Evolutionary conservation across 345 rosid genomes (phyloP).

Genomic region (Populus tremula): DNA sequence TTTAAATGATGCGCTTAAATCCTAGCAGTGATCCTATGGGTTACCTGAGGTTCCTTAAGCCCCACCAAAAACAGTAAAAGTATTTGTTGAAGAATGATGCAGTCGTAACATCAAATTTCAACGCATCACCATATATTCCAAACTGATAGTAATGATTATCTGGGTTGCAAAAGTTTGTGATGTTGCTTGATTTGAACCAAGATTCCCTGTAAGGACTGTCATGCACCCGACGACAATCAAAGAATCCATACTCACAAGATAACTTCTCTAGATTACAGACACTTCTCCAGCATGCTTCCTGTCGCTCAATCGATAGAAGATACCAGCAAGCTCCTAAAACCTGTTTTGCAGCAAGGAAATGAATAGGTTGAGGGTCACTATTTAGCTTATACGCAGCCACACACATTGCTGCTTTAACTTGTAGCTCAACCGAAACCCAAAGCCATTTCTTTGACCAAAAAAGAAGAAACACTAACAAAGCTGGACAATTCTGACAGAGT

Average conservation of each 20-base stretch:
- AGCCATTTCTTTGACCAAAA: too few relatives aligned
- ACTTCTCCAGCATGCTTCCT: conserved; percentile 83
- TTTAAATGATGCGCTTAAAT: not conserved
- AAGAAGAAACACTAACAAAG: not conserved
- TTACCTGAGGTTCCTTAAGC: conserved; percentile 55
- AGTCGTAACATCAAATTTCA: conserved; percentile 48
- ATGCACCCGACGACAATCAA: conserved; percentile 53
- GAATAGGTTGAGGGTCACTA: not conserved
- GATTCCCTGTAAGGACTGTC: conserved; percentile 33
- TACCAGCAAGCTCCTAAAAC: conserved; percentile 99
- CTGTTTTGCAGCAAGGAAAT: conserved; percentile 25
- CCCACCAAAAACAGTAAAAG: conserved; percentile 98
- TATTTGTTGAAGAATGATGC: conserved; percentile 72
- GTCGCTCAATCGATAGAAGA: conserved; percentile 72
- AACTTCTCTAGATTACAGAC: conserved; percentile 51
- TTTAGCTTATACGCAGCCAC: not conserved
- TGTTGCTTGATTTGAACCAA: conserved; percentile 70
- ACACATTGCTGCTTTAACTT: too few relatives aligned
- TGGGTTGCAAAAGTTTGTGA: conserved; percentile 54
- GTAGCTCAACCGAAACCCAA: too few relatives aligned
- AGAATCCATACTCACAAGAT: conserved; percentile 50
- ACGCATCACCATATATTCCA: conserved; percentile 75
- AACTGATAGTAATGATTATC: conserved; percentile 46
- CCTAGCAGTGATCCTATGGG: not conserved
- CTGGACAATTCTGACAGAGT: not conserved